Percentiles rank a stretch among this genome's conserved stretches.
phyloP scores from a whole-genome alignment of 148 eudicot genomes.

The Chenopodium formosanum region DNA sequence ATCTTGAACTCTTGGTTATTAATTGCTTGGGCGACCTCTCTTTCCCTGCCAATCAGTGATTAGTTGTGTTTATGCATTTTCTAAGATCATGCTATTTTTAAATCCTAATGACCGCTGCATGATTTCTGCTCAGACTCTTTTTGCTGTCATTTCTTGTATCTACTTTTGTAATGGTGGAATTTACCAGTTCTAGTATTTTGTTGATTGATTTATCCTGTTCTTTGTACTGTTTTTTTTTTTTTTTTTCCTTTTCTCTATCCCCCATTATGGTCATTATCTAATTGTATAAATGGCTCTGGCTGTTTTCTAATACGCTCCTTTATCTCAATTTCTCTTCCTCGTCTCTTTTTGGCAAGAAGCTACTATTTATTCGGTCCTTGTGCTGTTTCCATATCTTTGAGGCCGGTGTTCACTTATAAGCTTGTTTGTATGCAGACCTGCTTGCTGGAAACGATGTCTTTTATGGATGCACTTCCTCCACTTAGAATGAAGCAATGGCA shows the following conservation, averaged over 20 bases:
- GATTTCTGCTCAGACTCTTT: neutral
- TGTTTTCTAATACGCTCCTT: neutral
- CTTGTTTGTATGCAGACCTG: conserved; percentile 39
- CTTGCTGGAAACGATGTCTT: conserved; percentile 85
- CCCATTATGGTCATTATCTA: neutral
- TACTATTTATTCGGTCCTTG: neutral
- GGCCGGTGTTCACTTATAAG: neutral
- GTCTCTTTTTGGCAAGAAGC: neutral
- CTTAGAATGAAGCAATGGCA: conserved; percentile 90
- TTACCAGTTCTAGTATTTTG: too few species aligned
- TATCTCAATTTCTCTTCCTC: neutral
- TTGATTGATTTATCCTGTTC: neutral
- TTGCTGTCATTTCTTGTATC: too few species aligned
- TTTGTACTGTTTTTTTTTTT: too few species aligned
- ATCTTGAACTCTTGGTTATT: neutral
- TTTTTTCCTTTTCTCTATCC: neutral
- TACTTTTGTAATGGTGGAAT: too few species aligned
- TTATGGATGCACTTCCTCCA: conserved; percentile 81
- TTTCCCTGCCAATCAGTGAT: neutral
- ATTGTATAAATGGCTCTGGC: neutral
- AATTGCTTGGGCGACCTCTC: neutral
- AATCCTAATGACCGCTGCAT: neutral
- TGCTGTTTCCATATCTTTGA: neutral
- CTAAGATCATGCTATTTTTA: neutral
- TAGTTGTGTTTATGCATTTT: neutral